phyloP scores from a whole-genome alignment of 192 early-diverging fungal species.

The Mortierella antarctica region DNA sequence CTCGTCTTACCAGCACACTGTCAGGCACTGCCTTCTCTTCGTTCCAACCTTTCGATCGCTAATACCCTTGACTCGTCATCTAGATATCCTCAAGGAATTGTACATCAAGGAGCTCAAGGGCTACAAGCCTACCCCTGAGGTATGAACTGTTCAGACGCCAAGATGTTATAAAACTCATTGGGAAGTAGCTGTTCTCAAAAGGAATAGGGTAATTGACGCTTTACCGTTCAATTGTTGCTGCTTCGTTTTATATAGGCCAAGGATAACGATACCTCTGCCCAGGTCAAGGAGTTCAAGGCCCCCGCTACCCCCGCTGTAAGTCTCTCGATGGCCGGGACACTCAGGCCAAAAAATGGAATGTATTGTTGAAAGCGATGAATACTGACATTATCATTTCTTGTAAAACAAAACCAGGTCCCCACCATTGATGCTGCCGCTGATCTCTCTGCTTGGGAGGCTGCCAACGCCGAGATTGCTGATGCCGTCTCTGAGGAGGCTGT shows the following conservation, averaged over 20 bases:
- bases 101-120: slow-evolving; percentile 67
- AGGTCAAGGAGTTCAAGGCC: slow-evolving; percentile 55
- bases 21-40: neutral
- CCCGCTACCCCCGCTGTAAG: slow-evolving; percentile 43
- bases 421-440: slow-evolving; percentile 39
- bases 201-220: neutral
- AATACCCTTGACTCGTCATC: neutral
- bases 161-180: neutral
- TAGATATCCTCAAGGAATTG: slow-evolving; percentile 66
- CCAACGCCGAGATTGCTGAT: slow-evolving; percentile 47
- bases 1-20: too few species aligned
- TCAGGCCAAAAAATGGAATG: neutral
- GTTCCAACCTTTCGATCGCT: neutral
- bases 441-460: slow-evolving; percentile 53
- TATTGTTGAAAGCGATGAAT: neutral
- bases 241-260: slow-evolving; percentile 22
- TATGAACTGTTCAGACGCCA: slow-evolving; percentile 2
- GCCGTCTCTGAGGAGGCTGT: slow-evolving; percentile 37
- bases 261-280: slow-evolving; percentile 39
- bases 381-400: neutral
- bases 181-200: neutral
- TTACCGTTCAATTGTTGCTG: neutral
- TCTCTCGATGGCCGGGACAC: neutral
- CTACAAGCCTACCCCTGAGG: slow-evolving; percentile 63
- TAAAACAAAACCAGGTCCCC: slow-evolving; percentile 15